Percentiles rank a stretch among this genome's conserved stretches.
phyloP scores from a whole-genome alignment of 2,329 filamentous ascomycete species.

The Emericellopsis cladophorae region DNA sequence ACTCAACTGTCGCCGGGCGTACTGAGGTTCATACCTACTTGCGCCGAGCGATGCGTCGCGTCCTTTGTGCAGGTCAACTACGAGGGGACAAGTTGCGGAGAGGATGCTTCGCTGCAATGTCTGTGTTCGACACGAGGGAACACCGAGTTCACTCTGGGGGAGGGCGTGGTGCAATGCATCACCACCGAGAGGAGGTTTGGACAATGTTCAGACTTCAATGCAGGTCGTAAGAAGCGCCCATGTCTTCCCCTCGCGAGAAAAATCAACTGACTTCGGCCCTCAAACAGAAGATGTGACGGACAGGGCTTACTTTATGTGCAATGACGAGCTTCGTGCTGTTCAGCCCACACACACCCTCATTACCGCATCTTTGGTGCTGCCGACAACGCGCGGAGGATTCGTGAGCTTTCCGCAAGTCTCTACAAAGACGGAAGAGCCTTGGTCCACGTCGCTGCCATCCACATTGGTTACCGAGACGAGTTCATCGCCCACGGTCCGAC shows the following conservation, averaged over 20 bases:
- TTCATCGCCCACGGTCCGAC: not conserved
- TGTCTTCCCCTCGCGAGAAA: not conserved
- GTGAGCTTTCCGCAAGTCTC: constrained; percentile 14
- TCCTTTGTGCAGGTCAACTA: constrained; percentile 52
- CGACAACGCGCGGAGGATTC: constrained; percentile 13
- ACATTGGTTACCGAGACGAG: constrained; percentile 12
- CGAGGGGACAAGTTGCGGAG: constrained; percentile 31
- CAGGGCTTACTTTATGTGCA: constrained; percentile 47
- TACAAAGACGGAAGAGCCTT: constrained; percentile 1
- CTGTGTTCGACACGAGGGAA: constrained; percentile 48
- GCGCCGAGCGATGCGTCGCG: constrained; percentile 47
- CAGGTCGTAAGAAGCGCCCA: constrained; percentile 13
- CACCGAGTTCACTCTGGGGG: constrained; percentile 57
- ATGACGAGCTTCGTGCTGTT: constrained; percentile 31
- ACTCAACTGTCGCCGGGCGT: constrained; percentile 16
- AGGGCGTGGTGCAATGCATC: constrained; percentile 57
- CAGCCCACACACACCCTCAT: constrained; percentile 46
- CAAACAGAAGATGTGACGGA: constrained; percentile 25
- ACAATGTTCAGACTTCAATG: constrained; percentile 35
- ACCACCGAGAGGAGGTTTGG: constrained; percentile 35
- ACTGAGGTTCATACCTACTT: constrained; percentile 36
- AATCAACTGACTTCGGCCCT: constrained; percentile 3
- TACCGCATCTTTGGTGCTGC: constrained; percentile 39
- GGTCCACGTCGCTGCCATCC: constrained; percentile 9
- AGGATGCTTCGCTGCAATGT: constrained; percentile 42